phyloP scores from a whole-genome alignment of 2,329 filamentous ascomycete species.

The Hansfordia pulvinata region DNA sequence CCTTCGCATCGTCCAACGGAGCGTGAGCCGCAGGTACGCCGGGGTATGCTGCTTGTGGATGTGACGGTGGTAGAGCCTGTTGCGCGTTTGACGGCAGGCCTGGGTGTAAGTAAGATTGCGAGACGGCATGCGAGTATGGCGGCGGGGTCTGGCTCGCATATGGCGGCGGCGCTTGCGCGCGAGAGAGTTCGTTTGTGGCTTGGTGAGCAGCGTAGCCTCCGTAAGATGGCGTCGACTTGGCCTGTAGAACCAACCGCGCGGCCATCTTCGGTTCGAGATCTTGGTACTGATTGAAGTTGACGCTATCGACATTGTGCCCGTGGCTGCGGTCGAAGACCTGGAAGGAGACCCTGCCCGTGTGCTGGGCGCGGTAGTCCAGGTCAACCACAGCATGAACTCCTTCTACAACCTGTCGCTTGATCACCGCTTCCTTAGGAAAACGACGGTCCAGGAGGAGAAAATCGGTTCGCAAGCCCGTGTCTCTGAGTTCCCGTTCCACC shows the following conservation, averaged over 20 bases:
- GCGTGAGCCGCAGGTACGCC: no score
- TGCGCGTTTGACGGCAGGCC: no score
- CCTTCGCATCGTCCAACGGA: no score
- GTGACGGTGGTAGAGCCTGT: no score
- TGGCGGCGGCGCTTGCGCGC: no score
- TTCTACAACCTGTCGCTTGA: conserved; percentile 75
- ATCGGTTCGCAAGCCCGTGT: conserved; percentile 59
- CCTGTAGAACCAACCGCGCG: conserved; percentile 65
- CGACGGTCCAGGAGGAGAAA: conserved; percentile 69
- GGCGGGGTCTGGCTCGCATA: no score
- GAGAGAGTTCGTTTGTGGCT: no score
- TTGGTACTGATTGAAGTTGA: conserved; percentile 78
- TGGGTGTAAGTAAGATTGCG: conserved; percentile 17
- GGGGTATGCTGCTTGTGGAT: no score
- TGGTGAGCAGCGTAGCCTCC: no score
- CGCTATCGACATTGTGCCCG: conserved; percentile 59
- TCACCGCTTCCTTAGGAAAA: conserved; percentile 63
- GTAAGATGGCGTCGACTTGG: conserved; percentile 32
- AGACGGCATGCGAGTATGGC: conserved; percentile 11
- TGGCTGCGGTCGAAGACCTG: conserved; percentile 74
- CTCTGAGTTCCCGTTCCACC: conserved; percentile 64
- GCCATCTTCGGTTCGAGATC: conserved; percentile 68
- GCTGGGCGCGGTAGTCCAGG: conserved; percentile 56
- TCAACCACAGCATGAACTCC: conserved; percentile 78
- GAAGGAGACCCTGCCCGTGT: conserved; percentile 60